These are phyloP conservation scores for Penicillium psychrosexuale DNA, from an alignment of 2,329 filamentous ascomycete genomes.

Conservation along the genomic window DNA sequence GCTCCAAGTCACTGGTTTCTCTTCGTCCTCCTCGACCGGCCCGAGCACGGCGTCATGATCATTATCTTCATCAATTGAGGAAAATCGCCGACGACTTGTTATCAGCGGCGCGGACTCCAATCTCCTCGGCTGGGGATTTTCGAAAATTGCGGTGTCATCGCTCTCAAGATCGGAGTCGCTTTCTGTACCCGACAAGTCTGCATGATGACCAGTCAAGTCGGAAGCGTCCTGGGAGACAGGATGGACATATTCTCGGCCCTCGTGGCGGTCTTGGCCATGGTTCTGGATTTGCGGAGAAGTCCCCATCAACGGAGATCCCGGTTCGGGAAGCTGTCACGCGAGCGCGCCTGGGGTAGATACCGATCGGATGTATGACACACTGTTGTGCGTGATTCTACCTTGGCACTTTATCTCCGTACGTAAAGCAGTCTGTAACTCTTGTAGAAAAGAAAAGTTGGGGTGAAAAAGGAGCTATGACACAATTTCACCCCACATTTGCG, in stretches of 20 bases:
- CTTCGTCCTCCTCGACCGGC: constrained; percentile 14
- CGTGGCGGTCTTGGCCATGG: constrained; percentile 10
- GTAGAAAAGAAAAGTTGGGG: not conserved
- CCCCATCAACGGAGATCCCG: constrained; percentile 19
- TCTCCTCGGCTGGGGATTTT: constrained; percentile 8
- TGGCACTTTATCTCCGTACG: not conserved
- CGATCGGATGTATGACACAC: not conserved
- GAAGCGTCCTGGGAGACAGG: not conserved
- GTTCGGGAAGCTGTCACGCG: constrained; percentile 3
- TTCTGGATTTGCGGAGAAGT: constrained; percentile 10
- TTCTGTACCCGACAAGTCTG: constrained; percentile 4
- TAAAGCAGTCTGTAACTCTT: not conserved
- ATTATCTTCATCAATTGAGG: constrained; percentile 16
- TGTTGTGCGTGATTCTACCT: not conserved
- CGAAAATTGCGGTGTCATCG: constrained; percentile 19
- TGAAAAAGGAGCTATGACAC: constrained; percentile 1
- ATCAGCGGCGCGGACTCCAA: constrained; percentile 16
- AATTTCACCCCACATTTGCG: constrained; percentile 1
- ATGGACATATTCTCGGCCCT: not conserved
- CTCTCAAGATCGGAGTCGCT: constrained; percentile 19
- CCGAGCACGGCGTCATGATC: constrained; percentile 13
- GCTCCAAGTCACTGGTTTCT: constrained; percentile 62
- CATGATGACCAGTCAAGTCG: not conserved
- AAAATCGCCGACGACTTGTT: constrained; percentile 10
- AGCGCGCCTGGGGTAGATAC: not conserved